Evolutionary conservation across 441 rosid genomes (phyloP), one percentile per base, ranked within the genome.

Genomic region (Theobroma grandiflorum): DNA sequence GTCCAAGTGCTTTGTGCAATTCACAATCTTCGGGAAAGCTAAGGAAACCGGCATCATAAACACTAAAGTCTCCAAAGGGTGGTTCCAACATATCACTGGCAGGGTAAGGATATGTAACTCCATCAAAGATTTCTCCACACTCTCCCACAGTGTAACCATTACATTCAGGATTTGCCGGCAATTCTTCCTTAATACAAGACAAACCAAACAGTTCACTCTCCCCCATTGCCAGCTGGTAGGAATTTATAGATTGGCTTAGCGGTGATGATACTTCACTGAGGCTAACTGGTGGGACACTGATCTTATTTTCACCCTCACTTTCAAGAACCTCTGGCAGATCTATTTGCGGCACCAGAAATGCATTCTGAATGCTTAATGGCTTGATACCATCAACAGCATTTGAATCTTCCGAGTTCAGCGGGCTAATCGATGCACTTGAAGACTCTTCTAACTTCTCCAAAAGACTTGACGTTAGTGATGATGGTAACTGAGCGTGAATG

Each of bases 1-100:
- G 77, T 83, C 86, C 92, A 49, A 88, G 87, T 15, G 86, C 94
- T 76, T 90, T 75, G 75, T 87, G 91, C 52, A 90, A 84, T 84
- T 92, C 92, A 37, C 77, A 78, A 18, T 85, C 87, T 37, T 52
- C 10, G 16, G 90, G 89, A 75, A 89, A 88, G 77, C 72, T 78
- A 77, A 81, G 83, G 53, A 84, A 82, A 80, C 74, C 70, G 0
- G 26, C 37, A 64, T 72, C 72, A 70, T 71, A 50, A 33, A 62
- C 49, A 50, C 67, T 82, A 42, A 9, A 72, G 53, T 82, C 87
- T 72, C 72, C 80, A 75, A 58, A 78, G 31, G 68, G 65, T 37
- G 78, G 75, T 62, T 73, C 78, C 18, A 49, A 12, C 64, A 81
- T 45, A 76, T 77, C 78, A 38, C 74, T 50, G 0, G 50, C 35